Evolutionary conservation across 345 rosid species (phyloP).

Genomic region (Eucalyptus marginata): DNA sequence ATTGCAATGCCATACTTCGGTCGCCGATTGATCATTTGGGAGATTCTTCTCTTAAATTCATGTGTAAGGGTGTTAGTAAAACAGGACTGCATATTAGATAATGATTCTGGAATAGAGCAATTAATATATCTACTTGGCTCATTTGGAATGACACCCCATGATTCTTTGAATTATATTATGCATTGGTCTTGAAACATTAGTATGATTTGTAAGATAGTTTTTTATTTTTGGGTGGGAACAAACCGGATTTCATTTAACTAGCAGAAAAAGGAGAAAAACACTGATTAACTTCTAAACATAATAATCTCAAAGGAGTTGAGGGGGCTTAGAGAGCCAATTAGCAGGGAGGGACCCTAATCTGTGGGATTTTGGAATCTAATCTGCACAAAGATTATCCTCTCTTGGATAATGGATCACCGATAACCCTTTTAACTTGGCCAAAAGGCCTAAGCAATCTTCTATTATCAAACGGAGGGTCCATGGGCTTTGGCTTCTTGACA

Average conservation of each 20-base stretch:
- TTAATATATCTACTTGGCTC: background rate
- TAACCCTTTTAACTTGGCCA: background rate
- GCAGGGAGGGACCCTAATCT: background rate
- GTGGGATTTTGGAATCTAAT: background rate
- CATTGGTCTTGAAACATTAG: background rate
- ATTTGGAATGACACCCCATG: background rate
- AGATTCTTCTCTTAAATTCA: background rate
- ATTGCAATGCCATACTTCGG: background rate
- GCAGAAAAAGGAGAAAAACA: background rate
- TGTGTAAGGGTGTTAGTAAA: background rate
- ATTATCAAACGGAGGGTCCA: background rate
- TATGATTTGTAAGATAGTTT: background rate
- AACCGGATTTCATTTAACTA: background rate
- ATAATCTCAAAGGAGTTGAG: background rate
- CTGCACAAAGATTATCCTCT: background rate
- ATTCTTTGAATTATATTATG: background rate
- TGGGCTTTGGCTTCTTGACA: background rate
- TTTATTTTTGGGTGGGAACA: background rate
- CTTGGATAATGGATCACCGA: background rate
- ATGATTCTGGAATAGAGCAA: background rate
- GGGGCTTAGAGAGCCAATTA: background rate
- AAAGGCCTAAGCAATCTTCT: background rate
- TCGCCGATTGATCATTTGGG: background rate
- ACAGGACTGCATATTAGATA: fast-evolving
- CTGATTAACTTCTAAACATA: fast-evolving